phyloP scores from a whole-genome alignment of 2,329 filamentous ascomycete genomes.

The Fonsecaea multimorphosa region DNA sequence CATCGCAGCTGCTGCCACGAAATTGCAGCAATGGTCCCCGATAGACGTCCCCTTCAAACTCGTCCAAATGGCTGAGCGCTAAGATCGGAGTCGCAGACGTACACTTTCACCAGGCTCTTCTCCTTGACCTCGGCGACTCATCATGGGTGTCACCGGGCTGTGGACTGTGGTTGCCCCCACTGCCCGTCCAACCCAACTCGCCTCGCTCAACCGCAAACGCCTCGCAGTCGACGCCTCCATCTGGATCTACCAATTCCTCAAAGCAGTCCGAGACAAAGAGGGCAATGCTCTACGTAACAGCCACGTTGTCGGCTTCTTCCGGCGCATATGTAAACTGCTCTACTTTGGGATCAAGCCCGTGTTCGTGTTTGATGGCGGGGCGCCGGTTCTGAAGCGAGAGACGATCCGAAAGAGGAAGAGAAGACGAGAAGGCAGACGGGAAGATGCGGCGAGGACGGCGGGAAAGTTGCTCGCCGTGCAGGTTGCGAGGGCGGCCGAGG shows the following conservation, averaged over 20 bases:
- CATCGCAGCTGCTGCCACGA: background rate
- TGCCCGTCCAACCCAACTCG: slow-evolving; percentile 92
- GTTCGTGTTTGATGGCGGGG: slow-evolving; percentile 97
- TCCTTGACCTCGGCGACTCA: background rate
- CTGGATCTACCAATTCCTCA: slow-evolving; percentile 99
- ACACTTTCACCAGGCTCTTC: background rate
- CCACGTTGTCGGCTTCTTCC: slow-evolving; percentile 96
- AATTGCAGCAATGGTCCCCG: background rate
- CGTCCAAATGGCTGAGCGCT: slow-evolving; percentile 2
- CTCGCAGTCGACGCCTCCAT: slow-evolving; percentile 98
- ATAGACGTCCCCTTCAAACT: background rate
- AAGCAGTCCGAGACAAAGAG: slow-evolving; percentile 97
- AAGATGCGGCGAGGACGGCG: slow-evolving; percentile 91
- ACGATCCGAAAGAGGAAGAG: slow-evolving; percentile 81
- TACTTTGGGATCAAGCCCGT: slow-evolving; percentile 97
- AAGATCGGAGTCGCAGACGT: background rate
- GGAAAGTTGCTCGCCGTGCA: slow-evolving; percentile 90
- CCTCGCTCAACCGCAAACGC: slow-evolving; percentile 93
- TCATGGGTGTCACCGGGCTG: slow-evolving; percentile 96
- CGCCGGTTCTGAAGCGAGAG: slow-evolving; percentile 85
- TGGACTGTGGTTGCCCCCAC: slow-evolving; percentile 97
- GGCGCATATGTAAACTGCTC: slow-evolving; percentile 94
- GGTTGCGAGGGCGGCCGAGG: slow-evolving; percentile 88
- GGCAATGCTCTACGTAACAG: slow-evolving; percentile 95
- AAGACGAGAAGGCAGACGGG: slow-evolving; percentile 82